A percentile compares a stretch with the other conserved stretches of the same genome.
These are phyloP conservation scores for Cyclotella cryptica DNA, from an alignment of 108 stramenopile genomes.

Conservation along the genomic window DNA sequence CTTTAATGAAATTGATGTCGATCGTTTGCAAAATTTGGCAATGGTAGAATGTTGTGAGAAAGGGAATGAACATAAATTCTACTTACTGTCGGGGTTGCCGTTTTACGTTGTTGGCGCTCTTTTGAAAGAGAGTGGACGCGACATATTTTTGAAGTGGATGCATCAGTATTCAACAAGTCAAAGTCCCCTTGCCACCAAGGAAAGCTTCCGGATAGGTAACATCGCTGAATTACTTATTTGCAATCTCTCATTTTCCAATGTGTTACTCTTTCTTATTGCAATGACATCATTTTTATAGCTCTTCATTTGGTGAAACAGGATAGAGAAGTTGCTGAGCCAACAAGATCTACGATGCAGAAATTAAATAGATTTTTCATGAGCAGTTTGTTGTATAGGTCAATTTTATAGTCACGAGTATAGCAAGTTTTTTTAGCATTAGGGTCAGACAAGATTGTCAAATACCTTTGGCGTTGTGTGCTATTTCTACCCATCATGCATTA, in stretches of 20 bases:
- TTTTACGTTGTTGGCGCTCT: conserved; percentile 24
- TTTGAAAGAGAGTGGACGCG: conserved; percentile 39
- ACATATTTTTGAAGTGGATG: conserved; percentile 58
- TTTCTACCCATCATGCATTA: background rate
- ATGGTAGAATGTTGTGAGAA: background rate
- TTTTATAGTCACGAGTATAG: background rate
- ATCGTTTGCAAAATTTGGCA: background rate
- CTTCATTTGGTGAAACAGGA: conserved; percentile 69
- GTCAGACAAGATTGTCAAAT: background rate
- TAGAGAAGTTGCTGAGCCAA: conserved; percentile 72
- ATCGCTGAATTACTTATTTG: background rate
- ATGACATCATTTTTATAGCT: background rate
- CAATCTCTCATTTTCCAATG: background rate
- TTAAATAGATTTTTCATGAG: conserved; percentile 84
- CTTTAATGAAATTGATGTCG: conserved; percentile 15
- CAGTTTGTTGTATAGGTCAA: conserved; percentile 24
- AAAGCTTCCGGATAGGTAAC: conserved; percentile 55
- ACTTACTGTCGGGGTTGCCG: conserved; percentile 51
- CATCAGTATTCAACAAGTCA: conserved; percentile 22
- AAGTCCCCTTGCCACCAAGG: conserved; percentile 59
- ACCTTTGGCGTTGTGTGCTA: background rate
- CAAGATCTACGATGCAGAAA: conserved; percentile 78
- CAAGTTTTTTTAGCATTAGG: background rate
- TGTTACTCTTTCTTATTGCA: background rate
- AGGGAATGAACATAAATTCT: background rate